Evolutionary conservation across 108 stramenopile species (phyloP), one percentile per base, ranked within the genome.

Genomic region (Cyclotella atomus): DNA sequence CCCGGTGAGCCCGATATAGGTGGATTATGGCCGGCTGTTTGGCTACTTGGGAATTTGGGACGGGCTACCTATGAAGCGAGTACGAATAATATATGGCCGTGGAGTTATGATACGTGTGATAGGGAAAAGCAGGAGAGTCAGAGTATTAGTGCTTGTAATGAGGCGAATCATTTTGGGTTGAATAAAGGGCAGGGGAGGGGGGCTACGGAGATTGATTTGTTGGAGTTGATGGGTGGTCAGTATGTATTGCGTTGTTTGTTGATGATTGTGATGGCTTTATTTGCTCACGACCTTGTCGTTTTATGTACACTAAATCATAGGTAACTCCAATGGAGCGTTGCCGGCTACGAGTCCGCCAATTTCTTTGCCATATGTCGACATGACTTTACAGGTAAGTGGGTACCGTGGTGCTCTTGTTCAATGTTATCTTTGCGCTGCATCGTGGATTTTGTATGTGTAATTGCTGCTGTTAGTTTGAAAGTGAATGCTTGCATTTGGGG

Each of bases 1-100:
- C 98, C 98, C 2, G 98, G 98, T 10, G 85, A 92, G 54, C 80
- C 89, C 0, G 81, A 77, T 73, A 84, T 95, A 53, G 70, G 78
- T 57, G 96, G 97, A 8, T 67, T 99, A 27, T 99, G 98, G 98
- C 98, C 98, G 15, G 98, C 97, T 8, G 77, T 97, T 49, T 99
- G 98, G 98, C 83, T 99, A 56, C 69, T 98, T 41, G 98, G 98
- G 0, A 97, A 97, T 85, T 71, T 98, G 46, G 97, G 95, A 2
- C 55, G 97, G 20, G 96, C 97, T 9, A 98, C 98, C 1, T 98
- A 96, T 65, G 95, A 94, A 61, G 82, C 77, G 0, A 87, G 89
- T 0, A 94, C 92, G 24, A 94, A 92, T 68, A 92, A 91, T 74
- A 70, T 96, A 6, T 96, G 95, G 95, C 95, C 92, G 9, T 94